These are phyloP conservation scores for Fusarium pseudocircinatum DNA, from an alignment of 2,329 filamentous ascomycete species.

Conservation along the genomic window DNA sequence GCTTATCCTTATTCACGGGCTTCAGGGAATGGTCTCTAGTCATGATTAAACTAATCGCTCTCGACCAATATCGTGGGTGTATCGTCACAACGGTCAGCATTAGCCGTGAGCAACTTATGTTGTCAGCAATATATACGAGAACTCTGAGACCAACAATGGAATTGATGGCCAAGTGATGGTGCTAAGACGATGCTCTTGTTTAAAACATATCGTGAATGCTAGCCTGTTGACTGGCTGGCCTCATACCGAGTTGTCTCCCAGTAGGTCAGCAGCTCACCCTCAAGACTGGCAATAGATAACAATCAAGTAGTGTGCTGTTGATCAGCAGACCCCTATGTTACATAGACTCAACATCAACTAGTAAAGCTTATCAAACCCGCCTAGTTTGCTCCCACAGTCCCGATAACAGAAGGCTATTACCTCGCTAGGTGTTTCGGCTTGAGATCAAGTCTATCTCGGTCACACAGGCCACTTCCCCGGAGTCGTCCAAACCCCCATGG, in stretches of 20 bases:
- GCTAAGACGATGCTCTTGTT: neutral
- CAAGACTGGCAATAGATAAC: neutral
- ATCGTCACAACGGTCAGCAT: neutral
- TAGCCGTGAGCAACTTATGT: neutral
- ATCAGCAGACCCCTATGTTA: constrained; percentile 27
- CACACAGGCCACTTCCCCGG: constrained; percentile 29
- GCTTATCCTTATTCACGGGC: constrained; percentile 3
- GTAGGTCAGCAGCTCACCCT: constrained; percentile 29
- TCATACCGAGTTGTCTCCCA: neutral
- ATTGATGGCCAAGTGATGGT: constrained; percentile 14
- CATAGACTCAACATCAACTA: neutral
- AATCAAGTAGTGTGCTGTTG: neutral
- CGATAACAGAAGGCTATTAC: constrained; percentile 3
- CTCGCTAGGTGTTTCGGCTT: constrained; percentile 9
- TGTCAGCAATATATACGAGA: neutral
- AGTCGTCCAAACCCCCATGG: neutral
- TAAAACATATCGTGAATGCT: neutral
- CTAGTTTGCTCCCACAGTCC: neutral
- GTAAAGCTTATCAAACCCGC: constrained; percentile 1
- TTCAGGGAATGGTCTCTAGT: neutral
- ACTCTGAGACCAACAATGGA: constrained; percentile 2
- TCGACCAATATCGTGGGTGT: neutral
- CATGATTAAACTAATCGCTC: neutral
- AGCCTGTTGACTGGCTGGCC: neutral
- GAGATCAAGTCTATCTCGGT: constrained; percentile 14